Evolutionary conservation across 208 protist genomes (phyloP), one percentile per base, ranked within the genome.

Genomic region (Blastocrithidia nonstop): DNA sequence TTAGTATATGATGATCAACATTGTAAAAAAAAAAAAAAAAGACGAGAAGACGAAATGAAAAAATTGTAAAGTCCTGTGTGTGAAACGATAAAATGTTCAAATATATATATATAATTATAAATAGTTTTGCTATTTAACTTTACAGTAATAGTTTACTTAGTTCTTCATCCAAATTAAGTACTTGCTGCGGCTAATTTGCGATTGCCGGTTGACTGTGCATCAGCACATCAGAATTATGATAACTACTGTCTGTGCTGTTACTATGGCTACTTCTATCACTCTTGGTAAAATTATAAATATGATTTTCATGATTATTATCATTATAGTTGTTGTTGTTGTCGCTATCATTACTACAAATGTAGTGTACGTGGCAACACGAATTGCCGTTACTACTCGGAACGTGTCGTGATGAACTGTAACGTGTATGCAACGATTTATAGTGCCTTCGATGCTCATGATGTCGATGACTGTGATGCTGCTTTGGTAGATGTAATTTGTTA

Each of bases 141-240:
- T 35, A 35, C 29, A 57, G 41, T 19, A 80, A 45, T 7, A 86
- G 47, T 31, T 61, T 71, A 47, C 68, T 61, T 1, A 86, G 59
- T 29, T 81, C 76, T 3, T 76, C 72, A 35, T 82, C 72, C 13
- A 82, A 65, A 50, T 82, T 71, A 9, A 82, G 35, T n/a, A n/a
- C n/a, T n/a, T n/a, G n/a, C n/a, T n/a, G n/a, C n/a, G n/a, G n/a
- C n/a, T n/a, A n/a, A n/a, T n/a, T n/a, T n/a, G n/a, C n/a, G n/a
- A n/a, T n/a, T n/a, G n/a, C n/a, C n/a, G n/a, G 29, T 35, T 35
- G 29, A 15, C n/a, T 11, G 11, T 35, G 29, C 29, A 35, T 11
- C 29, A 35, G 11, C 11, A 15, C 29, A 11, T 35, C n/a, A 15
- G 29, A 11, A 35, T n/a, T 35, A 35, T n/a, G 29, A 35, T n/a